Base-by-base conservation (phyloP, 1,284 basidiomycete genomes). In the Singerocomus inundabilis region DNA sequence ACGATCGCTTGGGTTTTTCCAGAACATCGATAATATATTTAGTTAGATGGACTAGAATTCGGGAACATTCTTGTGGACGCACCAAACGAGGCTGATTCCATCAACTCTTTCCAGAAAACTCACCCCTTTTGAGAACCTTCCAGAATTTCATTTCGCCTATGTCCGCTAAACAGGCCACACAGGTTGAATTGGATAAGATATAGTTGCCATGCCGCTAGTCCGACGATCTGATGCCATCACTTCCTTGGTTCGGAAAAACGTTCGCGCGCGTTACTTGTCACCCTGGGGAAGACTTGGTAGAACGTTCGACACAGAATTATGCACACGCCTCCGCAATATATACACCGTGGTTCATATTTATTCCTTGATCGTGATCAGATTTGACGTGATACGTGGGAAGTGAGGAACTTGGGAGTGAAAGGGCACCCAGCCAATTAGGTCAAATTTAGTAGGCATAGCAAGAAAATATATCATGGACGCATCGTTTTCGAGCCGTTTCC, bases 221-320 rank as follows among this genome's bases (percentile, higher is more conserved):
- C n/a, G 46, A 42, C 44, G 55, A 52, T 61, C 51, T 30, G 57
- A 46, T 24, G 4, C 21, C 57, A 44, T 9, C 3, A 9, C 13
- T n/a, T 7, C 5, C 4, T n/a, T n/a, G n/a, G n/a, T n/a, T n/a
- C n/a, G n/a, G n/a, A n/a, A n/a, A n/a, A n/a, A n/a, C n/a, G n/a
- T 1, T 21, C 18, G 16, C n/a, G n/a, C n/a, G n/a, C n/a, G n/a
- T n/a, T n/a, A n/a, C n/a, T n/a, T n/a, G n/a, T n/a, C n/a, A n/a
- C n/a, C n/a, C n/a, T n/a, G 12, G 9, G 33, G 21, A 18, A 44
- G 34, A 40, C n/a, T n/a, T 26, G 28, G 25, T 13, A 21, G 49
- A 57, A 55, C 8, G 24, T 59, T 59, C 52, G 47, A 57, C 24
- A 37, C 24, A 21, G 53, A 56, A 58, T 33, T n/a, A n/a, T n/a